A percentile compares a stretch with the other conserved stretches of the same genome.
Evolutionary conservation across 2,329 filamentous ascomycete species (phyloP).

Genomic region (Fusarium sp.): DNA sequence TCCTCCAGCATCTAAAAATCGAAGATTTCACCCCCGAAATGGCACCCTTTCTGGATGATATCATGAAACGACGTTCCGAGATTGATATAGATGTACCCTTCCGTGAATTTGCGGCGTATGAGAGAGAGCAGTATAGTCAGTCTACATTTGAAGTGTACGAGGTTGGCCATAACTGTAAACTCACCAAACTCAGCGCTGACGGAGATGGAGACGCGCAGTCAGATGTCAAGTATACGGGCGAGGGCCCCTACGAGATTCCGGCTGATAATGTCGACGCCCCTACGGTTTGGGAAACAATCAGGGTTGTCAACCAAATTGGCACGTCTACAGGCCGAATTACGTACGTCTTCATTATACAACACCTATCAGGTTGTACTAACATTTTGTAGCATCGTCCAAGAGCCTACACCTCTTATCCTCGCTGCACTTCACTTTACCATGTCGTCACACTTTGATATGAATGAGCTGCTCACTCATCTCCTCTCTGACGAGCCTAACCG

Average conservation of each 20-base stretch:
- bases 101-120: conserved; percentile 46
- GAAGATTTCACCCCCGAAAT: conserved; percentile 53
- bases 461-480: conserved; percentile 64
- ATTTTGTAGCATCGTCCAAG: conserved; percentile 60
- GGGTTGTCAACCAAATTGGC: conserved; percentile 47
- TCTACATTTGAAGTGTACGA: conserved; percentile 67
- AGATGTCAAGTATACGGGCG: conserved; percentile 39
- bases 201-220: conserved; percentile 36
- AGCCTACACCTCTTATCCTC: conserved; percentile 67
- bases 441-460: conserved; percentile 66
- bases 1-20: conserved; percentile 53
- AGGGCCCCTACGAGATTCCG: conserved; percentile 36
- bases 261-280: conserved; percentile 49
- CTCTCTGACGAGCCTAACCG: conserved; percentile 56
- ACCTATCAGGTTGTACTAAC: not conserved
- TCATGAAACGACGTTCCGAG: conserved; percentile 46
- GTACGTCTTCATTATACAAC: conserved; percentile 48
- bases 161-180: conserved; percentile 55
- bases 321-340: conserved; percentile 63
- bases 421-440: conserved; percentile 67
- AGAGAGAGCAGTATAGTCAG: conserved; percentile 53
- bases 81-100: conserved; percentile 46
- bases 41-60: conserved; percentile 49
- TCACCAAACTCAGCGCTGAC: conserved; percentile 45
- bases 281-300: conserved; percentile 53